Base-by-base conservation (phyloP, 208 protist species). In the Wallacemonas collosoma region DNA sequence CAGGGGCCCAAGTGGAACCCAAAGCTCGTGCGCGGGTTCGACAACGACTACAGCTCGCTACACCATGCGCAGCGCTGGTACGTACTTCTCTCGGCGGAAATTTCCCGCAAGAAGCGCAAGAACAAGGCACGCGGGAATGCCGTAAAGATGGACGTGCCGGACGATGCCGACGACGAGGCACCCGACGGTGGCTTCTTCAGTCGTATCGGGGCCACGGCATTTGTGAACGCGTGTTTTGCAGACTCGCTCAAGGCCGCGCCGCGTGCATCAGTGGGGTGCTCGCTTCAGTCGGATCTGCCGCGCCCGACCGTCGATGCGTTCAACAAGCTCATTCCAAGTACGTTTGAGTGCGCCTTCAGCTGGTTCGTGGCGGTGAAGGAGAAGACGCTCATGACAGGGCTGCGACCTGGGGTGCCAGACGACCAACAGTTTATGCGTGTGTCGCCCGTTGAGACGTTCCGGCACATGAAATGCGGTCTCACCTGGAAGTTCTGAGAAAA, bases 291-390 rank as follows among this genome's bases (percentile, higher is more conserved):
- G 11, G 73, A 73, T 1, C 58, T 77, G 8, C 87, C 87, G 9
- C 78, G 84, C 11, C 15, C 71, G n/a, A 51, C 73, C 36, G 58
- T 79, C 1, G 79, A 86, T 61, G 67, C 66, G 12, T 92, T 89
- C 58, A 92, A 92, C 61, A 74, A 73, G 17, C 55, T 92, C 12
- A 45, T 75, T 14, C 79, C 81, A 3, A 72, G 62, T 53, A 66
- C 47, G 9, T 92, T 90, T 68, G 81, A 89, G 72, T 92, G 87
- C 71, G 77, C 71, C 36, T 81, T 92, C 66, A 92, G 80, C 72
- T 92, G 87, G 85, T 77, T 81, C n/a, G 62, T 82, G 3, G 69
- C 72, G 40, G 70, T 86, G 50, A 56, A 53, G 41, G 44, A 72
- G 38, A 55, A 12, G 11, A 60, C 43, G 40, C 72, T 86, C 36